These are phyloP conservation scores for sunflower (Helianthus annuus) DNA, from an alignment of 129 eudicot genomes.

Conservation along the genomic window HanXRQr2.0-SUNRISE NC_035439.2:134390797-134391296, in stretches of 20 bases:
- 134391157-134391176: slow-evolving; percentile 75
- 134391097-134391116: slow-evolving; percentile 59
- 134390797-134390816: not conserved
- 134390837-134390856: slow-evolving; percentile 30
- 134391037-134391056: slow-evolving; percentile 91
- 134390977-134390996: slow-evolving; percentile 86
- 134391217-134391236: slow-evolving; percentile 91
- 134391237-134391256: slow-evolving; percentile 72
- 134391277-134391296: slow-evolving; percentile 75
- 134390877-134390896: slow-evolving; percentile 64
- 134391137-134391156: slow-evolving; percentile 79
- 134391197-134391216: slow-evolving; percentile 65
- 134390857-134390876: slow-evolving; percentile 76
- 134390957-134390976: slow-evolving; percentile 70
- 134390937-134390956: slow-evolving; percentile 68
- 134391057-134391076: slow-evolving; percentile 87
- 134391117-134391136: slow-evolving; percentile 78
- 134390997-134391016: slow-evolving; percentile 79
- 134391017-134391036: slow-evolving; percentile 72
- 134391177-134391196: slow-evolving; percentile 83
- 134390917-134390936: slow-evolving; percentile 85
- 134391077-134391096: slow-evolving; percentile 84
- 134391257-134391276: slow-evolving; percentile 49
- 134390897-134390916: slow-evolving; percentile 64
- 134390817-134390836: not conserved